Base-by-base conservation (phyloP, 2,329 filamentous ascomycete species). In the Leptographium radiaticola region DNA sequence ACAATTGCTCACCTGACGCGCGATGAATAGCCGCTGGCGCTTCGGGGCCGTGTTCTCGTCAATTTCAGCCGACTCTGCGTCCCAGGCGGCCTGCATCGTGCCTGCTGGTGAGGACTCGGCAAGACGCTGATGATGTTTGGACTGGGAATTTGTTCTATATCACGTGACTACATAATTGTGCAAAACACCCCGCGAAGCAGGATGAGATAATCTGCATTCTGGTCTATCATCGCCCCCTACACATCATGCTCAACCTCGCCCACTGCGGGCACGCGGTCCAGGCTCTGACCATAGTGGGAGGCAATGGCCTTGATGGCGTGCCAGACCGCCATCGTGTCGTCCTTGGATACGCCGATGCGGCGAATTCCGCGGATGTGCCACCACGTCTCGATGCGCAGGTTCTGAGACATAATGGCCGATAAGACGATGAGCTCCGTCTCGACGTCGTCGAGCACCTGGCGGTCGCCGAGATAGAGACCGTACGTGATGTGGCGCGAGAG, bases 331-430 rank as follows among this genome's bases (percentile, higher is more conserved):
- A 74, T 69, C 0, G 70, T 70, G 55, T 76, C 71, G 12, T 69
- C 68, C 25, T 61, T 63, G 11, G 66, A 70, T 0, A 77, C 70
- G 0, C 75, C 75, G 34, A 79, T 67, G 39, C 75, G 62, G 42
- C 75, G 62, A 0, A 67, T 71, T 1, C 75, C 75, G 34, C 74
- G 64, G 36, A 78, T 67, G 64, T 82, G 78, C 76, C 77, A 82
- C 16, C 69, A 71, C 2, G 76, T 76, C 62, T 79, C 73, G 1
- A 67, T 64, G 0, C 64, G 65, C 18, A 81, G 61, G 55, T 81
- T 80, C 61, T 81, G 78, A 7, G 75, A 75, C 74, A 80, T 76
- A 54, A 82, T 80, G 1, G 71, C 74, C 4, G 70, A 65, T 4
- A 80, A 63, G 1, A 77, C 75, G 1, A 77, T 71, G 10, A 81